A percentile compares a stretch with the other conserved stretches of the same genome.
Conservation (phyloP, 2,329 filamentous ascomycete species). For the Fusarium floridanum region DNA sequence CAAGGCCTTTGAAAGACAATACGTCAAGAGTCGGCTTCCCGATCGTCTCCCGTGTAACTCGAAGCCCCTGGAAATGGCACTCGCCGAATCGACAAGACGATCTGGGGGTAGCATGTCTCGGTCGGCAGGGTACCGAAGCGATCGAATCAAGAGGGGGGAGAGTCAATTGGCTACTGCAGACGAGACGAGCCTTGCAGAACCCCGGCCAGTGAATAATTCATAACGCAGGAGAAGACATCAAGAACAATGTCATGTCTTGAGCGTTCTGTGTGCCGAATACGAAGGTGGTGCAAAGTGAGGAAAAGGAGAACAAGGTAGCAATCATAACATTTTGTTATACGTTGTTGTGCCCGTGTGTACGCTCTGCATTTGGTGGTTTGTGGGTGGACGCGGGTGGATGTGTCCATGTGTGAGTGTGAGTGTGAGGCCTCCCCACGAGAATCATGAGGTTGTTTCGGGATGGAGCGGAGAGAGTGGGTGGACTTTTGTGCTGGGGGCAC, state of each 20-base stretch:
- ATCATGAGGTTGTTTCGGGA: constrained; percentile 13
- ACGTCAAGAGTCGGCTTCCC: constrained; percentile 15
- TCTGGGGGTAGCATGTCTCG: constrained; percentile 40
- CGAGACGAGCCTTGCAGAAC: constrained; percentile 25
- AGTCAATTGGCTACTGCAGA: constrained; percentile 40
- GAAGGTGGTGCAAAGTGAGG: constrained; percentile 5
- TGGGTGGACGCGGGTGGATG: constrained; percentile 1
- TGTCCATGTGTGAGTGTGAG: constrained; percentile 19
- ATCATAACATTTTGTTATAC: constrained; percentile 1
- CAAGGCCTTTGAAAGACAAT: neutral
- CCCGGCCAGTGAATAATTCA: neutral
- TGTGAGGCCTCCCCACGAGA: constrained; percentile 24
- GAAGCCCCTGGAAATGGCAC: constrained; percentile 11
- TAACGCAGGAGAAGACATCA: neutral
- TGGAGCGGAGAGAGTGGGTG: constrained; percentile 3
- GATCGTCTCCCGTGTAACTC: constrained; percentile 24
- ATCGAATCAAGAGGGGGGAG: constrained; percentile 7
- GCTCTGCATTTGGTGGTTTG: constrained; percentile 13
- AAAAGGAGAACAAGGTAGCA: neutral
- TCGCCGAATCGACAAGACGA: constrained; percentile 15
- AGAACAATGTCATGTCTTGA: neutral
- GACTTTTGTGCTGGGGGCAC: constrained; percentile 17
- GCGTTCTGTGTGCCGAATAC: neutral
- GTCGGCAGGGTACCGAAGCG: constrained; percentile 39
- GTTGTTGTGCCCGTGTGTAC: constrained; percentile 10